Evolutionary conservation across 495 filamentous ascomycete genomes (phyloP).

Genomic region (Penicillium daleae): DNA sequence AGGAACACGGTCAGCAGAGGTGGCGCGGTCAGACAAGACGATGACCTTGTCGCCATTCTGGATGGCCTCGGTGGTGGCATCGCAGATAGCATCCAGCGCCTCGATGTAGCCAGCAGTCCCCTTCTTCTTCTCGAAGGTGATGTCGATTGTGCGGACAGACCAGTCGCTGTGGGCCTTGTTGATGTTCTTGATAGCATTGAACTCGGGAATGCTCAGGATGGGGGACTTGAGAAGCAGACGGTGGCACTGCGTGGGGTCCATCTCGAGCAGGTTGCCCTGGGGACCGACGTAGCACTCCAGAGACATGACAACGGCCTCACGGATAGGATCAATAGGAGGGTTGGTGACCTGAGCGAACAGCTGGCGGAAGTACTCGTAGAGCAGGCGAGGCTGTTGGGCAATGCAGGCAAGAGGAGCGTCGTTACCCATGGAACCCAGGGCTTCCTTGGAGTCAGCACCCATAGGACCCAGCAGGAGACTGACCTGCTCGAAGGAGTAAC

Average conservation of each 20-base stretch:
- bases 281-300: slow-evolving; percentile 97
- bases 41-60: slow-evolving; percentile 84
- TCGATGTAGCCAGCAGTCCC: slow-evolving; percentile 86
- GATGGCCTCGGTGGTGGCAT: slow-evolving; percentile 83
- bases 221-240: slow-evolving; percentile 87
- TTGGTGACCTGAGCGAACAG: slow-evolving; percentile 99
- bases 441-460: slow-evolving; percentile 98
- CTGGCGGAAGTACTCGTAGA: slow-evolving; percentile 98
- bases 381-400: slow-evolving; percentile 82
- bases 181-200: slow-evolving; percentile 87
- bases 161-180: slow-evolving; percentile 74
- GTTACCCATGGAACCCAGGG: slow-evolving; percentile 99
- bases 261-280: slow-evolving; percentile 95
- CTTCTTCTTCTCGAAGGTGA: slow-evolving; percentile 90
- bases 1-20: slow-evolving; percentile 79
- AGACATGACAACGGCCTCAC: slow-evolving; percentile 99
- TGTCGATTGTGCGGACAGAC: slow-evolving; percentile 92
- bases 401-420: slow-evolving; percentile 95
- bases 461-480: slow-evolving; percentile 92
- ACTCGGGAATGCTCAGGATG: slow-evolving; percentile 88
- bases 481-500: slow-evolving; percentile 97
- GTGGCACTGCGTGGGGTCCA: slow-evolving; percentile 88
- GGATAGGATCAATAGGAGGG: slow-evolving; percentile 96
- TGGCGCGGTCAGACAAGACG: slow-evolving; percentile 88
- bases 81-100: slow-evolving; percentile 88